Evolutionary conservation across 495 filamentous ascomycete genomes (phyloP).

Genomic region (Lasiosphaeris hirsuta): DNA sequence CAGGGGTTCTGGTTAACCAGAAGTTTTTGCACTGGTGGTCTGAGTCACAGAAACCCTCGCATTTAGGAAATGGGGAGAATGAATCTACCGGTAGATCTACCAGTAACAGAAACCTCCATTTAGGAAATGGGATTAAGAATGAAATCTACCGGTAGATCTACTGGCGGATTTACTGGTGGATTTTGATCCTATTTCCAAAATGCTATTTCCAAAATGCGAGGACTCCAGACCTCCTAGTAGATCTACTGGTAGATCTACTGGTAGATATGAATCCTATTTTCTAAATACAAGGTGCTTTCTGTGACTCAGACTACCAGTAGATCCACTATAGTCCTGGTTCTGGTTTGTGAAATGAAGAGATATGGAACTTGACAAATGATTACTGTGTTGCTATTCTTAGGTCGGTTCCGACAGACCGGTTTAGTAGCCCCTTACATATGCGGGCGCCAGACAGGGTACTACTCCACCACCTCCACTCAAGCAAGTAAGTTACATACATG

Average conservation of each 20-base stretch:
- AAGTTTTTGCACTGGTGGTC: too few relatives aligned
- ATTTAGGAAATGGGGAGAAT: not conserved
- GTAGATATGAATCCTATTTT: too few relatives aligned
- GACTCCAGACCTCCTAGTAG: too few relatives aligned
- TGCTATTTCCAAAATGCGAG: too few relatives aligned
- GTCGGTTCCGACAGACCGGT: constrained; percentile 7
- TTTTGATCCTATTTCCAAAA: not conserved
- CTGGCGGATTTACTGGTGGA: too few relatives aligned
- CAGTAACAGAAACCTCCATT: not conserved
- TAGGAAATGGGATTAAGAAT: not conserved
- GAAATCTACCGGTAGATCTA: too few relatives aligned
- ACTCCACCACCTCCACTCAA: not conserved
- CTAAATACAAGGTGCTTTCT: not conserved
- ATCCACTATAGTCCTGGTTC: too few relatives aligned
- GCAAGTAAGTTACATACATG: constrained; percentile 7
- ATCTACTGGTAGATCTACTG: too few relatives aligned
- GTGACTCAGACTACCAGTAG: not conserved
- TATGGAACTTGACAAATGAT: too few relatives aligned
- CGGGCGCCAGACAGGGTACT: not conserved
- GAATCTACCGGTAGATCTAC: too few relatives aligned
- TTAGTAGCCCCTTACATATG: constrained; percentile 10
- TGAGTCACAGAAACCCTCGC: not conserved
- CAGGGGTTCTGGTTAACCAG: not conserved
- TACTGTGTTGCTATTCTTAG: constrained; percentile 1
- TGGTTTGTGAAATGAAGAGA: too few relatives aligned